phyloP scores from a whole-genome alignment of 768 basidiomycete species.

The Holtermannia corniformis region DNA sequence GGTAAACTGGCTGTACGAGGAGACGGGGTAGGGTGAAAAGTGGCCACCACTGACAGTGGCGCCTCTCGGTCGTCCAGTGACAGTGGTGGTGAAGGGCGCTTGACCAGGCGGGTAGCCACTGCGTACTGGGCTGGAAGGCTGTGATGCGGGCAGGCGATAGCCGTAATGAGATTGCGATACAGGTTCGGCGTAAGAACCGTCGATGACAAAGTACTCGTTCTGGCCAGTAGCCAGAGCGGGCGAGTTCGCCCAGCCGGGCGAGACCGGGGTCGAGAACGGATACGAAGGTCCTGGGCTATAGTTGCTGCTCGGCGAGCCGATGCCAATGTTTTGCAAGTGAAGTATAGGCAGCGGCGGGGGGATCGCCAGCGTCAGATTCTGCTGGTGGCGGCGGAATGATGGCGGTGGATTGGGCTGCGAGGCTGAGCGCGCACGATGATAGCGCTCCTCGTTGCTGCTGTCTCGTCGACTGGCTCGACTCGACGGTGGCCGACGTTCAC shows the following conservation, averaged over 20 bases:
- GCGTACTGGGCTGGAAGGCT: conserved; percentile 31
- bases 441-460: conserved; percentile 10
- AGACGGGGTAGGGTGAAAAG: conserved; percentile 15
- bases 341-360: conserved; percentile 11
- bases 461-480: conserved; percentile 13
- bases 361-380: conserved; percentile 26
- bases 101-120: conserved; percentile 20
- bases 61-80: conserved; percentile 30
- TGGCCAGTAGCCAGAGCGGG: conserved; percentile 7
- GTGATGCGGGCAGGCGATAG: conserved; percentile 32
- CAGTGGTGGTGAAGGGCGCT: conserved; percentile 16
- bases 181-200: conserved; percentile 1
- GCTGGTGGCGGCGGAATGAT: conserved; percentile 12
- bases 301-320: conserved; percentile 16
- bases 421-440: conserved; percentile 10
- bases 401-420: conserved; percentile 15
- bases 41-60: conserved; percentile 33
- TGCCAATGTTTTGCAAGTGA: conserved; percentile 1
- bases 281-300: conserved; percentile 16
- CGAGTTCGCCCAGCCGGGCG: conserved; percentile 20
- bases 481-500: conserved; percentile 25
- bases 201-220: conserved; percentile 29
- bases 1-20: conserved; percentile 11
- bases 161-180: conserved; percentile 8
- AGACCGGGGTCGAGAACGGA: conserved; percentile 9